Evolutionary conservation across 2,329 filamentous ascomycete species (phyloP), one percentile per base, ranked within the genome.

Genomic region (Bipolaris sorokiniana): DNA sequence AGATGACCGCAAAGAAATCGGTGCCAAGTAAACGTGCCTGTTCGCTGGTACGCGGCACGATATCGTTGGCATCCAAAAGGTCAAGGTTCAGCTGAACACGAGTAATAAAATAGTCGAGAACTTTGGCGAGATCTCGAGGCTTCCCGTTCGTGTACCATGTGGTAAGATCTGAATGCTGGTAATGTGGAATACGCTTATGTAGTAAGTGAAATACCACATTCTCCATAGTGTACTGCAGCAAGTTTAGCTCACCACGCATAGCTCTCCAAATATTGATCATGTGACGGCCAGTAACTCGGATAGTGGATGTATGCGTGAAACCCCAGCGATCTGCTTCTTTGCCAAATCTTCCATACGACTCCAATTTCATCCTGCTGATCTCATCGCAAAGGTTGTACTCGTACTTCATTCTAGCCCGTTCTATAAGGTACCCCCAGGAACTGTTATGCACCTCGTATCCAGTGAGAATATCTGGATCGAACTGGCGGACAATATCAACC

Each of bases 251-350:
- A n/a, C 89, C 86, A 56, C 92, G 86, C 93, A 99, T 97, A 0
- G 93, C 92, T 67, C 94, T 86, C 92, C 95, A 98, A 44, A 98
- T 90, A 66, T 98, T 98, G 79, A 99, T 93, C 83, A 96, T 92
- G 72, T 98, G 94, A 59, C 95, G 85, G 5, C 95, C 95, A 0
- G 93, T 97, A n/a, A 99, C 86, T 54, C 88, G 88, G 64, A 98
- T 92, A 2, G 91, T 94, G 2, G 92, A 97, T 0, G 93, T 96
- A 51, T 93, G 92, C 61, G 92, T 95, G 79, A 96, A 97, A 0
- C 93, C 94, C 94, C 94, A 98, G 63, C 87, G 85, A 74, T 97
- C 93, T 48, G 87, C 87, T 22, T 96, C 91, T 74, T 91, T 96
- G 18, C 91, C 91, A 69, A 93, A 93, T 52, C 89, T 86, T 2